phyloP scores from a whole-genome alignment of 163 green algal species.

The Chloromonas sp. region DNA sequence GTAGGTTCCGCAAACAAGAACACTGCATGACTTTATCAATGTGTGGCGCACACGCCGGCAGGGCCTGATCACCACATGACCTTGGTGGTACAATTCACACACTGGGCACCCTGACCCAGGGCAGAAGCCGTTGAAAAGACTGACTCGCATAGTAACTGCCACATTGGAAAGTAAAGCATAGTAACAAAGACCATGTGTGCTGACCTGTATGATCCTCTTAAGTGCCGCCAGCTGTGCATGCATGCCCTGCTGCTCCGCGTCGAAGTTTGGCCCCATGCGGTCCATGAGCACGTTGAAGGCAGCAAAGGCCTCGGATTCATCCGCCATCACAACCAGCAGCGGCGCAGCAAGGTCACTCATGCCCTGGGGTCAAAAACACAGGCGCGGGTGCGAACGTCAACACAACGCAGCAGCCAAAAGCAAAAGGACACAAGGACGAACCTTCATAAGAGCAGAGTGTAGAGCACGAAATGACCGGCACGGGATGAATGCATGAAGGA shows the following conservation, averaged over 20 bases:
- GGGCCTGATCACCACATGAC: no score
- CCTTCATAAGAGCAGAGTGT: no score
- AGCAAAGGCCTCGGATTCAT: constrained; percentile 76
- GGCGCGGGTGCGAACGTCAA: neutral
- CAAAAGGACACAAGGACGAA: no score
- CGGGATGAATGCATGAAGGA: no score
- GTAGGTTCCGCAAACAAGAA: neutral
- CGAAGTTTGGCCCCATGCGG: constrained; percentile 67
- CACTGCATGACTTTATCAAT: neutral
- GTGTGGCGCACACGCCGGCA: no score
- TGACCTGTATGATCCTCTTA: constrained; percentile 51
- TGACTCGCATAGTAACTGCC: no score
- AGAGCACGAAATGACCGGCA: no score
- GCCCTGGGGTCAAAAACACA: constrained; percentile 34
- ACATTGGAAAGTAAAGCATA: no score
- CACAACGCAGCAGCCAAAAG: neutral
- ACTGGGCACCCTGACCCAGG: no score
- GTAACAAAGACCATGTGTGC: no score
- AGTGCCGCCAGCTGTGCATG: constrained; percentile 72
- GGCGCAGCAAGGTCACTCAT: constrained; percentile 77
- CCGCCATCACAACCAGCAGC: constrained; percentile 67
- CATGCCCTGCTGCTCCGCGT: constrained; percentile 63
- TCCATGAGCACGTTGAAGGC: constrained; percentile 76
- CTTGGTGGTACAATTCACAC: no score
- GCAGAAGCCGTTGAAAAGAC: no score